Base-by-base conservation (phyloP, 345 rosid species). In the Citrus cavaleriei region DNA sequence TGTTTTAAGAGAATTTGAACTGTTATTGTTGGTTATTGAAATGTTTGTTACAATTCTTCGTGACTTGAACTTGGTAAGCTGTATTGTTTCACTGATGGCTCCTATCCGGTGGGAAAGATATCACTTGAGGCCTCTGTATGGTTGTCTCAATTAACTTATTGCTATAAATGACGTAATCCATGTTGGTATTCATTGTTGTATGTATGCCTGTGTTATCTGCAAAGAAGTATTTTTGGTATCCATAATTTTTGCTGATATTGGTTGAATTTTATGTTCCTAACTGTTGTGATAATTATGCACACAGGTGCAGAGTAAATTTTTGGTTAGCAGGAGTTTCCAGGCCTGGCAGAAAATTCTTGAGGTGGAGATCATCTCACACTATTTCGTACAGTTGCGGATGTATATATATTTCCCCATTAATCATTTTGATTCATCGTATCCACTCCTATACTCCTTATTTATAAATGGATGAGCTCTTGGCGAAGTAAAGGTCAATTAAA, bases 251-350 rank as follows among this genome's bases (percentile, higher is more conserved):
- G 2, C 27, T 9, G 7, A 30, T 32, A 6, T 32, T 34, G 60
- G 22, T 64, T 40, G 62, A 61, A 4, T 64, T 68, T 51, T 28
- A 70, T 34, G 12, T 71, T 73, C 77, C 74, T 71, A 54, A 83
- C 60, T 63, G 34, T 70, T 51, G 3, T 16, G 49, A 59, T 67
- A 32, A 46, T 78, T 49, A 72, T 63, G 72, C 19, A 72, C 35
- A 34, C 86, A 87, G 90, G 81, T 66, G 67, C 67, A 42, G 83
- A 69, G 70, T 80, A 73, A 80, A 67, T 61, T 57, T 75, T 78
- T 24, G 38, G 61, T 37, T 34, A 10, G 32, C 34, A 73, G 27
- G 64, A 38, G 55, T 38, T 32, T 72, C 37, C 78, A 16, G 49
- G 27, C 57, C 65, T 19, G 42, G 74, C 79, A 7, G 72, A 34